Percentiles rank a stretch among this genome's conserved stretches.
Evolutionary conservation across 2,329 filamentous ascomycete species (phyloP).

Genomic region (Colletotrichum melonis): DNA sequence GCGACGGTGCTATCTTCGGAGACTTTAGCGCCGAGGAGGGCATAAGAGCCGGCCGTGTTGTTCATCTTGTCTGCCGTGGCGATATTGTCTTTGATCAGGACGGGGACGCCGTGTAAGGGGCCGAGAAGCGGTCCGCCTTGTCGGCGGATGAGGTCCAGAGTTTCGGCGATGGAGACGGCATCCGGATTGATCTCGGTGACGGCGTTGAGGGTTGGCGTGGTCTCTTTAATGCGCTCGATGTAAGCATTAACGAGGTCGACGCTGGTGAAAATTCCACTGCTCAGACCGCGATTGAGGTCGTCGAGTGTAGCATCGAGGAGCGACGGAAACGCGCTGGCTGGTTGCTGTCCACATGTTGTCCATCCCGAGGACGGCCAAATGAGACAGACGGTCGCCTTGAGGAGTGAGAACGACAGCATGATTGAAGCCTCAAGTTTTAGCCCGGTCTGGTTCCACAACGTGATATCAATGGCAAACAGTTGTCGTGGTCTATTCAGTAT

Average conservation of each 20-base stretch:
- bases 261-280: conserved; percentile 42
- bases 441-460: neutral
- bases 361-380: neutral
- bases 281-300: conserved; percentile 38
- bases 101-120: conserved; percentile 70
- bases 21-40: conserved; percentile 68
- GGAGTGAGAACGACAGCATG: neutral
- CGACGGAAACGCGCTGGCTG: neutral
- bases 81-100: conserved; percentile 76
- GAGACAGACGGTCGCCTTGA: neutral
- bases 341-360: neutral
- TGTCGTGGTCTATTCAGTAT: neutral
- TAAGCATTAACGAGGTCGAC: conserved; percentile 47
- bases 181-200: conserved; percentile 50
- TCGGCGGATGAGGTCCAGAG: conserved; percentile 46
- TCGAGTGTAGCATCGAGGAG: conserved; percentile 8
- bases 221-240: conserved; percentile 45
- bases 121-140: conserved; percentile 17
- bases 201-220: conserved; percentile 42
- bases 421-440: neutral
- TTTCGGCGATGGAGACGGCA: conserved; percentile 50
- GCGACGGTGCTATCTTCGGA: conserved; percentile 68
- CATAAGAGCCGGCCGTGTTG: conserved; percentile 72
- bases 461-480: neutral
- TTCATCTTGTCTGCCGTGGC: conserved; percentile 72